Base-by-base conservation (phyloP, 2,329 filamentous ascomycete species). In the Grosmannia serpens region DNA sequence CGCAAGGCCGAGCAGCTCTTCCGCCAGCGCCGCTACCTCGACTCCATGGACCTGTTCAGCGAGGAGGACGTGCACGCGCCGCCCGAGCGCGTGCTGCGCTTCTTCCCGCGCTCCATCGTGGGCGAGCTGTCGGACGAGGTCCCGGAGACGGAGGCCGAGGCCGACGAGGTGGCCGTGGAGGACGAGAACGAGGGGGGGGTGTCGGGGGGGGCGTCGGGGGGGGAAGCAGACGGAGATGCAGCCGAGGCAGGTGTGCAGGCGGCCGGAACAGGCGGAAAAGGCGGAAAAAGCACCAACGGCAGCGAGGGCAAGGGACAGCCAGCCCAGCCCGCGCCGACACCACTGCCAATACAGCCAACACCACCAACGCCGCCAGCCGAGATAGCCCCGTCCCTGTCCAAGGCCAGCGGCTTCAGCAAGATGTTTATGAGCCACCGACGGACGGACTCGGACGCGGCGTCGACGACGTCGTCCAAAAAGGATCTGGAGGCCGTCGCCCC, bases 1-100 rank as follows among this genome's bases (percentile, higher is more conserved):
- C 80, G 88, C 64, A 99, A 99, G 70, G 94, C 92, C 0, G 89
- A 95, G 69, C 75, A 78, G 17, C 75, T 97, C 5, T 99, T 99
- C 66, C 84, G 85, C 60, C 78, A 88, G 64, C 87, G 85, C 65
- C 95, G 88, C 68, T 99, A 91, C 67, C 82, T 86, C 46, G 86
- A 91, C 55, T 87, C 92, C 1, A 81, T 99, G 74, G 91, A 97
- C 65, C 74, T 99, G 2, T 97, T 97, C 72, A 84, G 83, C 57
- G 81, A 84, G 64, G 89, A 89, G 4, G 87, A 94, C 57, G 90
- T 96, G 2, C 85, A 89, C 65, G 91, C 94, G 0, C 89, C 94
- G 0, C 92, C 94, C 0, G 90, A 95, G 68, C 81, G 89, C 55
- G 94, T 97, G 3, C 84, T 99, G 62, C 83, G 83, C 47, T 73